Conservation (phyloP, 2,329 filamentous ascomycete genomes). For the Fusarium pseudocircinatum region DNA sequence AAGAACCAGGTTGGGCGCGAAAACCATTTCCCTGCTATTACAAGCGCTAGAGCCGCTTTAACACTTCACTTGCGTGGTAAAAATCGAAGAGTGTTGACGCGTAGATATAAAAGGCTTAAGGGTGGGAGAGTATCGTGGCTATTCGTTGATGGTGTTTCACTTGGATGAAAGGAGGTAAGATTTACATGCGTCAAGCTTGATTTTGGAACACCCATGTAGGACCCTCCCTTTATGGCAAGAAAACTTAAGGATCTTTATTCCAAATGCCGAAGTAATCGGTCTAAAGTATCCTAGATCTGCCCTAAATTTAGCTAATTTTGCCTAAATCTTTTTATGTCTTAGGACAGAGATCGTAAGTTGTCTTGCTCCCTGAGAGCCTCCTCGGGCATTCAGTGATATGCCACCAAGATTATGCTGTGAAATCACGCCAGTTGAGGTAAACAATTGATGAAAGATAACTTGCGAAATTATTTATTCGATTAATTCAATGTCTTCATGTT, state of each 20-base stretch:
- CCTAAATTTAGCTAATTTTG: neutral
- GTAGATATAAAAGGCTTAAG: neutral
- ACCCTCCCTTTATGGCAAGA: neutral
- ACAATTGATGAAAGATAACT: neutral
- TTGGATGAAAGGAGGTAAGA: slow-evolving; percentile 9
- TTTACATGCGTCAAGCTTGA: slow-evolving; percentile 7
- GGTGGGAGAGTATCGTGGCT: neutral
- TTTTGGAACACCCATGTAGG: slow-evolving; percentile 1
- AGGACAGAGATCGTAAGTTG: neutral
- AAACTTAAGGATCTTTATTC: neutral
- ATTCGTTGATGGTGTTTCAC: slow-evolving; percentile 10
- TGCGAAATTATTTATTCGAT: too few relatives aligned
- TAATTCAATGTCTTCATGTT: neutral
- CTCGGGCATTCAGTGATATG: too few relatives aligned
- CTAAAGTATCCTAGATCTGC: neutral
- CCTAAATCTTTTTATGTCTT: neutral
- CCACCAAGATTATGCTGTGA: too few relatives aligned
- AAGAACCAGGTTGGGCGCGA: neutral
- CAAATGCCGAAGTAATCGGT: neutral
- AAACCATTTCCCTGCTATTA: neutral
- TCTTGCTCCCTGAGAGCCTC: neutral
- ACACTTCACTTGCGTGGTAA: neutral
- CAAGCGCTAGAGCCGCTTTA: neutral
- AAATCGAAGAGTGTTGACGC: slow-evolving; percentile 11
- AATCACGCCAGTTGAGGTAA: neutral